Evolutionary conservation across 2,329 filamentous ascomycete species (phyloP).

Genomic region (Ramularia collo-cygni): DNA sequence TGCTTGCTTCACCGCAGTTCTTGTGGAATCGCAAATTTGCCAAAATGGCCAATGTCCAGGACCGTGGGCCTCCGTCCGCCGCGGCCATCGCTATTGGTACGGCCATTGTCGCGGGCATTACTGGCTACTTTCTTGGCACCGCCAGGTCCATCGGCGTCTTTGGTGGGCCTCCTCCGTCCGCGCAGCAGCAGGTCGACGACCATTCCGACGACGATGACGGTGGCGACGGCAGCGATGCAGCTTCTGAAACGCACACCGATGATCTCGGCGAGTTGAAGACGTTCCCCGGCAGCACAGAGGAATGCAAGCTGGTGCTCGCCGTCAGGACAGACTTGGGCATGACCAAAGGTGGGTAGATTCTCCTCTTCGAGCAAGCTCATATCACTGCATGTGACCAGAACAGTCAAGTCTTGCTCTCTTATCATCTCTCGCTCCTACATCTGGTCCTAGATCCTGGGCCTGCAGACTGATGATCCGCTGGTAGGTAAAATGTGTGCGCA

Average conservation of each 20-base stretch:
- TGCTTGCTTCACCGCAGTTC: background rate
- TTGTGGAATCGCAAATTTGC: background rate
- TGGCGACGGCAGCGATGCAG: conserved; percentile 23
- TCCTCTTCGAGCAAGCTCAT: conserved; percentile 8
- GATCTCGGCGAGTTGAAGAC: conserved; percentile 38
- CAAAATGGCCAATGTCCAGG: conserved; percentile 23
- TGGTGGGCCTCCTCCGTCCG: conserved; percentile 41
- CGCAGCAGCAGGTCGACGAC: conserved; percentile 31
- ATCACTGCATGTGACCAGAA: background rate
- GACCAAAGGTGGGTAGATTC: conserved; percentile 69
- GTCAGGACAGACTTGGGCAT: conserved; percentile 93
- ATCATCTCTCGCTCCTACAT: no score
- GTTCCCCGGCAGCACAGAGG: conserved; percentile 55
- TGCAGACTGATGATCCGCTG: background rate
- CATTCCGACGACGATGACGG: conserved; percentile 28
- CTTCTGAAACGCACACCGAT: conserved; percentile 35
- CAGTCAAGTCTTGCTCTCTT: no score
- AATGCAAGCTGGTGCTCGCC: conserved; percentile 90
- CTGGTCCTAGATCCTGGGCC: background rate
- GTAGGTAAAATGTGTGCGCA: conserved; percentile 95
- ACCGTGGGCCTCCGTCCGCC: conserved; percentile 42
- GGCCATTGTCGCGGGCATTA: conserved; percentile 64
- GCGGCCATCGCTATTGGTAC: conserved; percentile 63
- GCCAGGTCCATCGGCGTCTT: conserved; percentile 67
- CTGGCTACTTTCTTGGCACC: conserved; percentile 67